Conservation (phyloP, 495 filamentous ascomycete species). For the Apodospora peruviana region DNA sequence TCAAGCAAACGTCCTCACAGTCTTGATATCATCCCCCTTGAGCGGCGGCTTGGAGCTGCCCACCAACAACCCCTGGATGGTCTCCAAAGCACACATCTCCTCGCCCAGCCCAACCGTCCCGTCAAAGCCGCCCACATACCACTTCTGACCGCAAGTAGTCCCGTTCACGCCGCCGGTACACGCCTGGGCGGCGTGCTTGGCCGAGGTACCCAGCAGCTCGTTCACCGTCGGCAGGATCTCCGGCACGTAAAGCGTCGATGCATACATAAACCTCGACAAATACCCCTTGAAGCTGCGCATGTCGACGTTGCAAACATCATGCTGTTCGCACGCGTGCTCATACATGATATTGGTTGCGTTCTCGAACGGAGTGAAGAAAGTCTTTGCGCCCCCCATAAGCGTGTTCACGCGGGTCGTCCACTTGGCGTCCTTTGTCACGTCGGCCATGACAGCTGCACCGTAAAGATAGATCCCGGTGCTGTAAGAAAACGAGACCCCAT, state of each 20-base stretch:
- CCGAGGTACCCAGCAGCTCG: constrained; percentile 50
- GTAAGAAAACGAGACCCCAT: constrained; percentile 54
- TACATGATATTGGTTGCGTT: constrained; percentile 54
- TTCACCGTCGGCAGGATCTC: constrained; percentile 48
- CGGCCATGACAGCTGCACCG: constrained; percentile 61
- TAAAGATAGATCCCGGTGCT: constrained; percentile 60
- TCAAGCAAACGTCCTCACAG: constrained; percentile 22
- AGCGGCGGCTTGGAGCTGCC: constrained; percentile 29
- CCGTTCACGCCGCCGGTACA: constrained; percentile 55
- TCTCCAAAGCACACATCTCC: constrained; percentile 66
- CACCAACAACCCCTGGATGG: constrained; percentile 54
- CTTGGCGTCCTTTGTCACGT: constrained; percentile 47
- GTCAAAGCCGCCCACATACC: constrained; percentile 60
- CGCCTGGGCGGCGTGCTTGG: constrained; percentile 56
- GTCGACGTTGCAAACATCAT: constrained; percentile 59
- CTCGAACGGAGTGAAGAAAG: constrained; percentile 41
- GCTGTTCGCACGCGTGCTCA: constrained; percentile 69
- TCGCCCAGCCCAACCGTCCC: constrained; percentile 57
- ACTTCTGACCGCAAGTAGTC: constrained; percentile 64
- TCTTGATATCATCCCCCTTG: constrained; percentile 38
- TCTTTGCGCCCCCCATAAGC: constrained; percentile 38
- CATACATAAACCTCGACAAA: constrained; percentile 67
- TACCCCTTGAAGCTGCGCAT: constrained; percentile 78
- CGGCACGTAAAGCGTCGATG: constrained; percentile 55
- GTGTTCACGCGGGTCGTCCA: constrained; percentile 48